Percentiles rank a stretch among this genome's conserved stretches.
Evolutionary conservation across 2,329 filamentous ascomycete species (phyloP).

Genomic region (Rhexocercosporidium sp.): DNA sequence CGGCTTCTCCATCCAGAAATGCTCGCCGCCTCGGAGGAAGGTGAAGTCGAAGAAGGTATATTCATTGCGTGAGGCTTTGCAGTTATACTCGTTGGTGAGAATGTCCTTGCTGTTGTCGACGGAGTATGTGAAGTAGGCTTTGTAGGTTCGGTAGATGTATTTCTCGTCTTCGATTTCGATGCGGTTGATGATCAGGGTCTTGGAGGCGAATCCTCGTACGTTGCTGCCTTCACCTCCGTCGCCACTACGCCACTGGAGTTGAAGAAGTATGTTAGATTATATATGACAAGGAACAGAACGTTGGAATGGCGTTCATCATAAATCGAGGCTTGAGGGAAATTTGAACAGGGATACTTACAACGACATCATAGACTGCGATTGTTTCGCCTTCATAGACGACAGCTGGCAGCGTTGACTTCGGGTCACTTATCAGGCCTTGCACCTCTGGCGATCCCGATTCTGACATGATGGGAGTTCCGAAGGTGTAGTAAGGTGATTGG

Average conservation of each 20-base stretch:
- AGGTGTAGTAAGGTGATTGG: too few relatives aligned
- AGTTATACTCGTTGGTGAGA: not conserved
- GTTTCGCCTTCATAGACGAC: not conserved
- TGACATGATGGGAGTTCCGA: not conserved
- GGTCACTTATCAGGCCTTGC: not conserved
- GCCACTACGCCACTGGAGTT: conserved; percentile 1
- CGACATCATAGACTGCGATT: not conserved
- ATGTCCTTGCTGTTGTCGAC: not conserved
- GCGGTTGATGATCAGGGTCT: not conserved
- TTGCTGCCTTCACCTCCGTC: not conserved
- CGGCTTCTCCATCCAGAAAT: conserved; percentile 4
- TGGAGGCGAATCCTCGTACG: not conserved
- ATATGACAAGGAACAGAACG: too few relatives aligned
- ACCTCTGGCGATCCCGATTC: not conserved
- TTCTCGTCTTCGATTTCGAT: not conserved
- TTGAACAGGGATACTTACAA: not conserved
- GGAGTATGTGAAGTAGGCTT: not conserved
- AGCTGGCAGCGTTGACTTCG: not conserved
- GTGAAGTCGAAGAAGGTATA: conserved; percentile 1
- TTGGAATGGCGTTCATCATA: not conserved
- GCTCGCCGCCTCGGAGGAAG: not conserved
- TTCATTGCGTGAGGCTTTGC: not conserved
- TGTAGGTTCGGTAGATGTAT: not conserved
- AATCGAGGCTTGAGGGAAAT: not conserved
- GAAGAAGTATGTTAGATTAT: not conserved